Base-by-base conservation (phyloP, 306 rosid genomes). In the Vigna radiata region DNA sequence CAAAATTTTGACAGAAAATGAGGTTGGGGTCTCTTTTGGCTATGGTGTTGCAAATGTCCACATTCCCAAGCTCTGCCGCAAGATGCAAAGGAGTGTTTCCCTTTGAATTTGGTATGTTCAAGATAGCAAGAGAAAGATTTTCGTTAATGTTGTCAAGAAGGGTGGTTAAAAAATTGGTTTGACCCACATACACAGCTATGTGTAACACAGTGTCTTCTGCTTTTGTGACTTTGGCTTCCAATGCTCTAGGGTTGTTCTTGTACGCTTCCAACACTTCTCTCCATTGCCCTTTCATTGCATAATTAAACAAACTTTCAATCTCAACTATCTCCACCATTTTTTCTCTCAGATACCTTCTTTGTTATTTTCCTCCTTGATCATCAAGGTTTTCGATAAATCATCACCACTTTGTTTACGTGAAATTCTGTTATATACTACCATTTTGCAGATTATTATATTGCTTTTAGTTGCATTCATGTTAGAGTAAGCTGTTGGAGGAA, bases 181-280 rank as follows among this genome's bases (percentile, higher is more conserved):
- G 87, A 36, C 71, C 85, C 5, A 62, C 72, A 62, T 79, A 83
- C 0, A 86, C 77, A 14, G 88, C 86, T 3, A 79, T 72, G 68
- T 84, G 90, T 53, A 87, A 12, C 15, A 69, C 80, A 13, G 84
- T 81, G 73, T 87, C 90, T 33, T 78, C 84, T 59, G 73, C 68
- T 69, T 76, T 81, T 47, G 90, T 84, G 59, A 84, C 73, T 82
- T 68, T 84, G 2, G 78, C 72, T 47, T 71, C 78, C 2, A 75
- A 56, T 12, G 75, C 76, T 16, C 33, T 17, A 39, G 75, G 68
- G 49, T 56, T 54, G 65, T 72, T 72, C 54, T 7, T 27, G 70
- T 13, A 77, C 13, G n/a, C 72, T 23, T 72, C 76, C 8, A 72
- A 17, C 19, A 73, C 83, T 27, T 77, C 9, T 18, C 37, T 49